Base-by-base conservation (phyloP, 1,284 basidiomycete genomes). In the Malassezia sp. region DNA sequence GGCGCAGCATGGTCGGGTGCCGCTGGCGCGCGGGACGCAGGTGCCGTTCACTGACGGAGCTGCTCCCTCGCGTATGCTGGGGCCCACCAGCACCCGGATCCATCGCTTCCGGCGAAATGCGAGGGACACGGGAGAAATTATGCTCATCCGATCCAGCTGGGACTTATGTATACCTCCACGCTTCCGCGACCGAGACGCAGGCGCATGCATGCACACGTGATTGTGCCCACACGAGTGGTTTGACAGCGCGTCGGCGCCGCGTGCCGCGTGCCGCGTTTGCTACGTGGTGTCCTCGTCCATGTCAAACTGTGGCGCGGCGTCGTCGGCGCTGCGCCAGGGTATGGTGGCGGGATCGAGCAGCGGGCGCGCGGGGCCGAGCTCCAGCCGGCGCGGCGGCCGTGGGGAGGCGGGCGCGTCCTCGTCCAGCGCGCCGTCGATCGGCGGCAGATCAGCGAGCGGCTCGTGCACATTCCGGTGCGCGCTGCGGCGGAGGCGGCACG, bases 341-440 rank as follows among this genome's bases (percentile, higher is more conserved):
- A 53, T 39, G 32, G 14, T 42, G 12, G 52, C 39, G 20, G 43
- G 23, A 21, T 50, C 48, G 5, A 50, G 39, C 22, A 37, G 26
- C 15, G 36, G 38, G 6, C 58, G 63, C 6, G 63, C 61, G 22
- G 67, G 67, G 24, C 67, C 67, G 10, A 70, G 54, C 15, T 60
- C 56, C 17, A 70, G 52, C 18, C 28, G 40, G 29, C 56, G 51
- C 5, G 52, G 17, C 22, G n/a, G 26, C 38, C 5, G 24, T 30
- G 17, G 23, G 8, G 28, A 20, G 23, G 12, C 24, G 6, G 30
- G 22, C 17, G 45, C 14, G 10, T n/a, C 18, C 6, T 14, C n/a
- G 12, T 35, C 15, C 8, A 12, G 18, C 9, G 36, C 45, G 22
- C 42, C 53, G 4, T 43, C 42, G 6, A 57, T 41, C 15, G 52